Percentiles rank a stretch among this genome's conserved stretches.
Evolutionary conservation across 2,329 filamentous ascomycete species (phyloP).

Genomic region (Hypoxylon sp.): DNA sequence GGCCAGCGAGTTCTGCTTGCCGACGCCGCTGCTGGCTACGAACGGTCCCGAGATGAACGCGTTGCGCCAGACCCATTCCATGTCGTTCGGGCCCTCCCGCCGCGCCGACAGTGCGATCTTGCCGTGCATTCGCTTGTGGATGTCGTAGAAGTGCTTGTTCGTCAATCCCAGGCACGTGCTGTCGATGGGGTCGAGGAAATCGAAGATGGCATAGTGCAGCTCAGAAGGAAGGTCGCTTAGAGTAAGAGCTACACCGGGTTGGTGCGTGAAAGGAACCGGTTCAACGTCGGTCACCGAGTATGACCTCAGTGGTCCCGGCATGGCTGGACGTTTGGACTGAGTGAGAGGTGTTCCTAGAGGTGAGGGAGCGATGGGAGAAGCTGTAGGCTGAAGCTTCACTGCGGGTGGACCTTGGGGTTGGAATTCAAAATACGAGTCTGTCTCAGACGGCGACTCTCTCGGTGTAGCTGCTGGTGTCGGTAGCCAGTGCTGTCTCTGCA

Average conservation of each 20-base stretch:
- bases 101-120: conserved; percentile 64
- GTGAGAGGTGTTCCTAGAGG: conserved; percentile 13
- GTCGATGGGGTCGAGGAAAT: conserved; percentile 71
- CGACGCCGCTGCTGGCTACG: conserved; percentile 39
- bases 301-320: conserved; percentile 61
- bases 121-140: conserved; percentile 65
- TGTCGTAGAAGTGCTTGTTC: conserved; percentile 65
- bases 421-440: conserved; percentile 37
- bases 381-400: conserved; percentile 15
- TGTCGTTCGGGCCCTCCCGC: conserved; percentile 67
- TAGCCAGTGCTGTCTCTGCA: conserved; percentile 31
- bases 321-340: conserved; percentile 44
- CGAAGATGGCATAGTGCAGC: conserved; percentile 67
- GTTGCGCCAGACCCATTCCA: conserved; percentile 70
- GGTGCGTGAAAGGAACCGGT: conserved; percentile 60
- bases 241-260: conserved; percentile 55
- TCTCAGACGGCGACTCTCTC: conserved; percentile 27
- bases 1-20: conserved; percentile 50
- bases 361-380: conserved; percentile 25
- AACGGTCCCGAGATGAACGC: conserved; percentile 53
- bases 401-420: conserved; percentile 11
- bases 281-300: conserved; percentile 70
- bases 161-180: conserved; percentile 69
- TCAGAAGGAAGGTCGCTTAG: conserved; percentile 65
- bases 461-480: conserved; percentile 38